Evolutionary conservation across 352 stramenopile genomes (phyloP).

Genomic region (Globisporangium middletonii): DNA sequence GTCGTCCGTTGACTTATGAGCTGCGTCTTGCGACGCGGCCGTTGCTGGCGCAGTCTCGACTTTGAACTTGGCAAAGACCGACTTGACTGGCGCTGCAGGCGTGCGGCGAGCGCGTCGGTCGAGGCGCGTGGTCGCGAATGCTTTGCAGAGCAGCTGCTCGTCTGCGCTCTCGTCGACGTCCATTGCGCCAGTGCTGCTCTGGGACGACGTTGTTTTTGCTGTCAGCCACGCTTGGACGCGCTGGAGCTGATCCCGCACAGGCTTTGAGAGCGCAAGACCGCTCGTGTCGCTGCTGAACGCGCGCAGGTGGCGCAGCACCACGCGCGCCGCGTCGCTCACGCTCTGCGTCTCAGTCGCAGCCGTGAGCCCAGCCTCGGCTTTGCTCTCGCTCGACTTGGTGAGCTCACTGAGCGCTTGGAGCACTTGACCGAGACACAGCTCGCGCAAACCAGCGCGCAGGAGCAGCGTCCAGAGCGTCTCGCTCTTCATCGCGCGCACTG

Average conservation of each 20-base stretch:
- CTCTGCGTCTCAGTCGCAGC: slow-evolving; percentile 12
- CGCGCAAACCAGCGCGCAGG: slow-evolving; percentile 35
- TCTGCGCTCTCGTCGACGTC: slow-evolving; percentile 24
- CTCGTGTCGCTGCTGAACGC: slow-evolving; percentile 8
- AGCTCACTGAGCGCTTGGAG: slow-evolving; percentile 23
- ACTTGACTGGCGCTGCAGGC: slow-evolving; percentile 8
- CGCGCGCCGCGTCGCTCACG: neutral
- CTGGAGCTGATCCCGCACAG: slow-evolving; percentile 18
- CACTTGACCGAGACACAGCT: slow-evolving; percentile 33
- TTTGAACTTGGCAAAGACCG: slow-evolving; percentile 2
- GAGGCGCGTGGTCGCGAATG: slow-evolving; percentile 23
- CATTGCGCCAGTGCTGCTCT: neutral
- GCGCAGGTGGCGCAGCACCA: slow-evolving; percentile 4
- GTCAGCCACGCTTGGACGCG: slow-evolving; percentile 25
- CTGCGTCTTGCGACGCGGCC: neutral
- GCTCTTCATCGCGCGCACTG: slow-evolving; percentile 49
- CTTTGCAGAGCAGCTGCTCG: slow-evolving; percentile 31
- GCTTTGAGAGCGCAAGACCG: slow-evolving; percentile 5
- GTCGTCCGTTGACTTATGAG: neutral
- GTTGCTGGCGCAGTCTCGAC: neutral
- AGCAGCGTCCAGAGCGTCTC: slow-evolving; percentile 58
- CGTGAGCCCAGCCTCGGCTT: slow-evolving; percentile 26
- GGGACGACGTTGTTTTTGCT: slow-evolving; percentile 7
- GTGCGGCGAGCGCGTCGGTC: neutral
- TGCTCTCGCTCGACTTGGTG: slow-evolving; percentile 36